Evolutionary conservation across 2,329 filamentous ascomycete genomes (phyloP).

Genomic region (Fonsecaea monophora): DNA sequence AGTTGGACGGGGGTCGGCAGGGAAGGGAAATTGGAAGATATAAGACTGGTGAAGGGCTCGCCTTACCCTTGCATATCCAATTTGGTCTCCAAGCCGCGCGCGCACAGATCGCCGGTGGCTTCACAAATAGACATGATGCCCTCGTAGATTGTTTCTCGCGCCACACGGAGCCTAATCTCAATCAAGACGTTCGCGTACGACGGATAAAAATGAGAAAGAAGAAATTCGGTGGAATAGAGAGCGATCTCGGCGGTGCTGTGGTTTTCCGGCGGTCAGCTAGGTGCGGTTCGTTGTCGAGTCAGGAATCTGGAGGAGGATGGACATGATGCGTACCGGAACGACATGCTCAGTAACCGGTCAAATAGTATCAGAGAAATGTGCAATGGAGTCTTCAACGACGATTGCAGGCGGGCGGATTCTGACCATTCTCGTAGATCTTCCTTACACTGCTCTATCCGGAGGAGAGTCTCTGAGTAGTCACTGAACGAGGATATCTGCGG

Average conservation of each 20-base stretch:
- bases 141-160: background rate
- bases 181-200: background rate
- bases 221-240: background rate
- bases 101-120: background rate
- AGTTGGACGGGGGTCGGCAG: too few relatives aligned
- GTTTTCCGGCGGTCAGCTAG: conserved; percentile 4
- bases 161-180: background rate
- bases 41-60: too few relatives aligned
- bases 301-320: background rate
- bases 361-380: background rate
- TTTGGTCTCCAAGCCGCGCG: background rate
- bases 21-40: too few relatives aligned
- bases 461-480: conserved; percentile 5
- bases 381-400: too few relatives aligned
- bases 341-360: background rate
- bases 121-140: conserved; percentile 1
- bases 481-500: conserved; percentile 4
- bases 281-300: background rate
- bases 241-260: conserved; percentile 1
- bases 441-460: background rate
- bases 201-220: background rate
- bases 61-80: background rate
- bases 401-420: background rate
- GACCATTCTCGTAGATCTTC: background rate
- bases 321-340: background rate